phyloP scores from a whole-genome alignment of 2,329 filamentous ascomycete species.

The Trichophyton simii region DNA sequence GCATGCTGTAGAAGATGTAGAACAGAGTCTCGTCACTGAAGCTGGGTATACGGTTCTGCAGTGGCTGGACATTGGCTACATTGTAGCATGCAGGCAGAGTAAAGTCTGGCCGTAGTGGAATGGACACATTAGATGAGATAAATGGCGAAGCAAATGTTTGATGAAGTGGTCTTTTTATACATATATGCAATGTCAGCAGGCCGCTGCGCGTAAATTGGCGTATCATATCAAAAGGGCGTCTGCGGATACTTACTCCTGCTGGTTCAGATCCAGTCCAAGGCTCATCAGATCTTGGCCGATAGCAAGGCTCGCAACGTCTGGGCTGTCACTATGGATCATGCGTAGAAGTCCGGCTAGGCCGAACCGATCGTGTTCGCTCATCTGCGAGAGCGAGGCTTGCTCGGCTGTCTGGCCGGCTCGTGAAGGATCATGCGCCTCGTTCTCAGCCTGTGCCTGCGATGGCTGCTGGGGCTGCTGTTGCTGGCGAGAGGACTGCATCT shows the following conservation, averaged over 20 bases:
- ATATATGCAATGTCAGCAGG: neutral
- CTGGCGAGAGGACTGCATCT: conserved; percentile 20
- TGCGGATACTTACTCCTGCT: conserved; percentile 41
- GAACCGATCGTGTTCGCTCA: conserved; percentile 48
- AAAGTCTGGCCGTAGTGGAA: conserved; percentile 52
- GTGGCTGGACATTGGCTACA: conserved; percentile 52
- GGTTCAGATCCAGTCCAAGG: conserved; percentile 52
- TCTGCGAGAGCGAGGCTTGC: conserved; percentile 35
- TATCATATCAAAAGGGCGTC: neutral
- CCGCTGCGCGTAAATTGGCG: neutral
- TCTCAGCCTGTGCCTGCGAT: conserved; percentile 25
- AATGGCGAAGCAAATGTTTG: conserved; percentile 54
- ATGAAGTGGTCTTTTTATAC: conserved; percentile 39
- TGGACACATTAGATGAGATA: conserved; percentile 43
- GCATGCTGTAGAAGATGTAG: conserved; percentile 58
- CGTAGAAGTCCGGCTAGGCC: conserved; percentile 48
- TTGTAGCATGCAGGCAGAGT: conserved; percentile 51
- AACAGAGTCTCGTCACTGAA: conserved; percentile 55
- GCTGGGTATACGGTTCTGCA: conserved; percentile 45
- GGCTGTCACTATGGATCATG: conserved; percentile 44
- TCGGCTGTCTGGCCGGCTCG: conserved; percentile 7
- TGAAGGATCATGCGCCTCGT: conserved; percentile 8
- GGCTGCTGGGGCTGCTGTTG: conserved; percentile 24
- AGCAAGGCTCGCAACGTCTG: conserved; percentile 42
- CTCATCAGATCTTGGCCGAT: conserved; percentile 53